Conservation (phyloP, 2,329 filamentous ascomycete genomes). For the Alternaria atra region DNA sequence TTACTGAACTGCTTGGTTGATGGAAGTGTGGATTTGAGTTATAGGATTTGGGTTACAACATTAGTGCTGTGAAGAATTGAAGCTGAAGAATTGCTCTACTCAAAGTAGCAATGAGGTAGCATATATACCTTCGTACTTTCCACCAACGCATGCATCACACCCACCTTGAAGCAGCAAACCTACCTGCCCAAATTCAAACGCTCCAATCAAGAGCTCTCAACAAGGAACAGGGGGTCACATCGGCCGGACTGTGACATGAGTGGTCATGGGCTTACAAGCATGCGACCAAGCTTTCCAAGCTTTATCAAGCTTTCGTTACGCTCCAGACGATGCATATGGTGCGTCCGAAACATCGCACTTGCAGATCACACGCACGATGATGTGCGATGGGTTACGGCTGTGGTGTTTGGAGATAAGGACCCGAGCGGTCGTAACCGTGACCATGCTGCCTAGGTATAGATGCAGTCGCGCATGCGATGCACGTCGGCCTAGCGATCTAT, state of each 20-base stretch:
- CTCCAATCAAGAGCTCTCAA: neutral
- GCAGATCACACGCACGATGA: slow-evolving; percentile 3
- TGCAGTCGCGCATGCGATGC: neutral
- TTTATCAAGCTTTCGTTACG: slow-evolving; percentile 10
- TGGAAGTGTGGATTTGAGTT: neutral
- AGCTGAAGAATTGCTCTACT: neutral
- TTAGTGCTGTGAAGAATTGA: neutral
- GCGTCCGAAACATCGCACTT: slow-evolving; percentile 1
- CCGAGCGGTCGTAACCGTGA: neutral
- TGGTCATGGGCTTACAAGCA: slow-evolving; percentile 9
- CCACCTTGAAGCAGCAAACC: neutral
- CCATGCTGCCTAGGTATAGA: neutral
- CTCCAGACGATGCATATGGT: neutral
- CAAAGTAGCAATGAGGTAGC: neutral
- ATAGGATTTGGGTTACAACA: neutral
- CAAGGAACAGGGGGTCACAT: slow-evolving; percentile 1
- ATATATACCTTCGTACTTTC: neutral
- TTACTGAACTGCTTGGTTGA: neutral
- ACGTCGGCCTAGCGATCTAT: neutral
- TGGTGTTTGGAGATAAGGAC: neutral
- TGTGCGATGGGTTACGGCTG: neutral
- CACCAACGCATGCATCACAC: slow-evolving; percentile 6
- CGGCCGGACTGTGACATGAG: neutral
- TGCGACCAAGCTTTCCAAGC: slow-evolving; percentile 18
- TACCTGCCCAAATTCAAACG: neutral